Conservation (phyloP, 2,329 filamentous ascomycete species). For the Penicillium decumbens region DNA sequence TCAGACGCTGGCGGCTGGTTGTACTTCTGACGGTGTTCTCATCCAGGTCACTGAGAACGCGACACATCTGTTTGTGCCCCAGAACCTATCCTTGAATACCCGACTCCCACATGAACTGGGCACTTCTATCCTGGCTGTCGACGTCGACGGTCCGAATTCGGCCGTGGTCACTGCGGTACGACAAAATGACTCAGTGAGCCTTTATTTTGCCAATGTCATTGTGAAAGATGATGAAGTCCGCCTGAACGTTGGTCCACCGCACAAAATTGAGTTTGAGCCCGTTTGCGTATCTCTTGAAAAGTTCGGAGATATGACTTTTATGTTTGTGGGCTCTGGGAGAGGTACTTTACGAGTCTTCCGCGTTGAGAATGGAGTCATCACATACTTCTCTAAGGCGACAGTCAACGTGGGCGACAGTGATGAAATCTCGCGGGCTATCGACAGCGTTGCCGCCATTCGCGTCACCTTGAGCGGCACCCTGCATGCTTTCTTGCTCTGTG, state of each 20-base stretch:
- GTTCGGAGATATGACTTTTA: slow-evolving; percentile 23
- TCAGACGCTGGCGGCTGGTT: slow-evolving; percentile 44
- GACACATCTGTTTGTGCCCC: slow-evolving; percentile 30
- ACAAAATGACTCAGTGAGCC: slow-evolving; percentile 21
- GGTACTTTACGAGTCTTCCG: slow-evolving; percentile 35
- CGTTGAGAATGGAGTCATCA: slow-evolving; percentile 21
- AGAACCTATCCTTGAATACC: slow-evolving; percentile 18
- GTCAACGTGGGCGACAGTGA: slow-evolving; percentile 22
- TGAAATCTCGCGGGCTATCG: slow-evolving; percentile 34
- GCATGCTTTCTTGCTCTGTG: slow-evolving; percentile 38
- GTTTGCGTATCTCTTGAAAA: slow-evolving; percentile 33
- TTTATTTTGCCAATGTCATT: slow-evolving; percentile 28
- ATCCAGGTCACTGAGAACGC: slow-evolving; percentile 43
- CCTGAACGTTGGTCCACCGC: slow-evolving; percentile 22
- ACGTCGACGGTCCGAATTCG: slow-evolving; percentile 28
- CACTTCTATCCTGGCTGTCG: slow-evolving; percentile 28
- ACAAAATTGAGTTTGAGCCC: slow-evolving; percentile 33
- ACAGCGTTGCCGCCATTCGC: slow-evolving; percentile 32
- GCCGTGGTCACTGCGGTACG: slow-evolving; percentile 29
- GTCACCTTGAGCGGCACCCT: slow-evolving; percentile 10
- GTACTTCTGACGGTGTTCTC: slow-evolving; percentile 32
- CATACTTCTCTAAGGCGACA: slow-evolving; percentile 21
- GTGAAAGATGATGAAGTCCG: slow-evolving; percentile 13
- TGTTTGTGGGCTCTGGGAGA: slow-evolving; percentile 41
- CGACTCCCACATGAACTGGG: slow-evolving; percentile 21